Base-by-base conservation (phyloP, 495 filamentous ascomycete species). In the Staphylotrichum longicolle region DNA sequence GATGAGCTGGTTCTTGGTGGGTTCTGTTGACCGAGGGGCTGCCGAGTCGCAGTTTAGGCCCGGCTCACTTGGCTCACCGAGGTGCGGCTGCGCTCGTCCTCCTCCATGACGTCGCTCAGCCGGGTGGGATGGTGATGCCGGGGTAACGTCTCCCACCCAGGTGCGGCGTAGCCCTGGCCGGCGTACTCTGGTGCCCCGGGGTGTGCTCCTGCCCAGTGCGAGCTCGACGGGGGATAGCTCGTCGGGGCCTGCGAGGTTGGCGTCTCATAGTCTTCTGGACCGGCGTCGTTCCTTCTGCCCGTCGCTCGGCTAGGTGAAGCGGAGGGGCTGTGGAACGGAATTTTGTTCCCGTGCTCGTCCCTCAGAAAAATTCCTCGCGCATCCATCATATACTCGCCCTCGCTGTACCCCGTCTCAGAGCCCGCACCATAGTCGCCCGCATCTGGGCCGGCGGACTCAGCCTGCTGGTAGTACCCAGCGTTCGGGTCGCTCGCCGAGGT, bases 111-210 rank as follows among this genome's bases (percentile, higher is more conserved):
- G 78, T 98, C 94, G 70, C 94, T 97, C 59, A 98, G 76, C 56
- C 94, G 80, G 3, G 93, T 97, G 0, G 93, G 93, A 75, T 98
- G 94, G 68, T 96, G 93, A 76, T 97, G 94, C 52, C 93, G 81
- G n/a, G 89, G 85, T 57, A 91, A 82, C 9, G 75, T 75, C 55
- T 94, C 91, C 93, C 92, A 97, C 8, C 85, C 88, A 1, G 80
- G 72, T 2, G 79, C 81, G 8, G 87, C 86, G 76, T 88, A 94
- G 11, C 85, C 88, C 30, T 83, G 72, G 30, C 81, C 82, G 12
- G 72, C 70, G 64, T 84, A 84, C 49, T 82, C 80, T 30, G 75
- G 72, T 7, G 65, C 60, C 11, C 68, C 51, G 30, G 68, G 53
- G 54, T 77, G 73, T 35, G 59, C 57, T 15, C 63, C 64, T 3